phyloP scores from a whole-genome alignment of 192 early-diverging fungal species.

The Glomus cerebriforme region DNA sequence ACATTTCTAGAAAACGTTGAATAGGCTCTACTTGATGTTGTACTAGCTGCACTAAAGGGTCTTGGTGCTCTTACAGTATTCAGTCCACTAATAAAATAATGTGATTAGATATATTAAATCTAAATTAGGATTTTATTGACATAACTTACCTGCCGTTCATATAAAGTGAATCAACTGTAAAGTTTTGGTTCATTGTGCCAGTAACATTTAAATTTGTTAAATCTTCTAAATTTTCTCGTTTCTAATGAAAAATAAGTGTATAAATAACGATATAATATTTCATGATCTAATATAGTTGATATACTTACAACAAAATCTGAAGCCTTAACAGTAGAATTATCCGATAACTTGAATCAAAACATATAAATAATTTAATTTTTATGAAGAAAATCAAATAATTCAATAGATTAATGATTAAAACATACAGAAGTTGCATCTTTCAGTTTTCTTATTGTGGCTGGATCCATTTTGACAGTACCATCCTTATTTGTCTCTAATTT shows the following conservation, averaged over 20 bases:
- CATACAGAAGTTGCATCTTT: neutral
- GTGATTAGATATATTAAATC: neutral
- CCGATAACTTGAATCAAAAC: neutral
- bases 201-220: neutral
- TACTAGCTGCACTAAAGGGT: neutral
- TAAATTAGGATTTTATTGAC: neutral
- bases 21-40: conserved; percentile 32
- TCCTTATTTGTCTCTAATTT: neutral
- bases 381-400: neutral
- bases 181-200: neutral
- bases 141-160: neutral
- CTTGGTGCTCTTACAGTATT: neutral
- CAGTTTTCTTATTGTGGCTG: neutral
- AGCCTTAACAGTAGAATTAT: neutral
- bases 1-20: conserved; percentile 31
- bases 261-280: neutral
- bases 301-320: neutral
- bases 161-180: neutral
- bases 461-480: neutral
- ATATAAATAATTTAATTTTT: neutral
- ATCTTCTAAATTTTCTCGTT: neutral
- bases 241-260: neutral
- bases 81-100: neutral
- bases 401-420: neutral
- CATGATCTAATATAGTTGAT: neutral